Evolutionary conservation across 1,139 yeast genomes (phyloP), one percentile per base, ranked within the genome.

Genomic region (Casaregolazyma lundiana): DNA sequence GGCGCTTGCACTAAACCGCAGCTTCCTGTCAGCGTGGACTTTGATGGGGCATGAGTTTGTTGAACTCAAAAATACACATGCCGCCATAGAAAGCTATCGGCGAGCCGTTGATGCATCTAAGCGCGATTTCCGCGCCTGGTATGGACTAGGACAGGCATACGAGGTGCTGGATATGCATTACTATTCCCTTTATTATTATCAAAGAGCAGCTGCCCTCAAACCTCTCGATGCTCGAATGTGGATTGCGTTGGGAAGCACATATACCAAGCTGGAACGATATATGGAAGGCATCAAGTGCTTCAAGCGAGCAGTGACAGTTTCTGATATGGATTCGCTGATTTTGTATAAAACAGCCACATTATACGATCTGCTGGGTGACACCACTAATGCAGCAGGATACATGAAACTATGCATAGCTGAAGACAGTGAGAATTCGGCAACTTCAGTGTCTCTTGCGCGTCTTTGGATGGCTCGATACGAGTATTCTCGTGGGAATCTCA

Each of bases 21-120:
- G 80, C 55, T 88, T 95, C 57, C 71, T 90, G 16, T 81, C 90
- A 56, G 97, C 98, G 0, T 94, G 98, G 97, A 92, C 97, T 0
- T 72, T 94, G 50, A 90, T 94, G 97, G 98, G 99, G 9, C 99
- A 94, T 66, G 99, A 94, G 66, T 94, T 88, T 69, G 95, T 94
- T 9, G 98, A 94, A 64, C 73, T 92, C 56, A 90, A 92, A 60
- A 94, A 94, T 66, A 84, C 96, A 0, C 96, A 94, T 64, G 97
- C 98, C 1, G 98, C 98, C 1, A 92, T 94, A 46, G 97, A 92
- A 67, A 83, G 95, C 47, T 94, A 94, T 62, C 71, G 98, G 54
- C 72, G 96, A 44, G 98, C 98, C 0, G 95, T 90, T 7, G 92
- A 89, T 62, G 84, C 90, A 6, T 88, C 88, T 59, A 78, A 82